Evolutionary conservation across 441 rosid species (phyloP), one percentile per base, ranked within the genome.

Genomic region (Gossypium lobatum): DNA sequence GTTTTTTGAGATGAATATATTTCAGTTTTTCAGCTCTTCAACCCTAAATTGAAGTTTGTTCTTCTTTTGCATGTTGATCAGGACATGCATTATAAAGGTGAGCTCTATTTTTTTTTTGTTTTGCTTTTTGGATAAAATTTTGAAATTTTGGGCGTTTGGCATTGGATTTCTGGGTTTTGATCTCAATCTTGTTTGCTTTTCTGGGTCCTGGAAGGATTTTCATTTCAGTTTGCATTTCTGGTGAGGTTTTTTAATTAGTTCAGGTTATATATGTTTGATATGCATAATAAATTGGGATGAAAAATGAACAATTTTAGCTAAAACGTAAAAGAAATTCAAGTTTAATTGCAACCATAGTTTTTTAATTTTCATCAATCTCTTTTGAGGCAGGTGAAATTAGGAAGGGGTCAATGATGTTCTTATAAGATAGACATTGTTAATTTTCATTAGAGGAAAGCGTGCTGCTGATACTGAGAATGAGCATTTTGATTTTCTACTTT

Each of bases 51-150:
- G 18, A 64, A 45, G 59, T 28, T 72, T 65, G 69, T 39, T 54
- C 73, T 63, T 2, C 48, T 75, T 26, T 75, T 82, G 85, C 82
- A 73, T 85, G 85, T 72, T 82, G 80, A 75, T 83, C 78, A 60
- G 74, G 48, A 70, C 76, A 71, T 79, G 82, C 88, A 82, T 89
- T 71, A 64, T 74, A 46, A 6, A 76, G 85, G 85, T 78, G 62
- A 77, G 85, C 63, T 72, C 16, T 50, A 1, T 68, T 28, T 16
- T 26, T 31, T 31, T 57, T 53, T 37, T 7, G 10, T 37, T 37
- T 37, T 1, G 45, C 10, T 37, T 52, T 53, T 2, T 57, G 3
- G 23, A 50, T 72, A 28, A 64, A 46, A 23, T 50, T 67, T 72
- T 45, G n/a, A 68, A 53, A 67, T 3, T 39, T 55, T 60, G 57